A percentile compares a stretch with the other conserved stretches of the same genome.
Evolutionary conservation across 768 basidiomycete genomes (phyloP).

Genomic region (Tulasnella sp.): DNA sequence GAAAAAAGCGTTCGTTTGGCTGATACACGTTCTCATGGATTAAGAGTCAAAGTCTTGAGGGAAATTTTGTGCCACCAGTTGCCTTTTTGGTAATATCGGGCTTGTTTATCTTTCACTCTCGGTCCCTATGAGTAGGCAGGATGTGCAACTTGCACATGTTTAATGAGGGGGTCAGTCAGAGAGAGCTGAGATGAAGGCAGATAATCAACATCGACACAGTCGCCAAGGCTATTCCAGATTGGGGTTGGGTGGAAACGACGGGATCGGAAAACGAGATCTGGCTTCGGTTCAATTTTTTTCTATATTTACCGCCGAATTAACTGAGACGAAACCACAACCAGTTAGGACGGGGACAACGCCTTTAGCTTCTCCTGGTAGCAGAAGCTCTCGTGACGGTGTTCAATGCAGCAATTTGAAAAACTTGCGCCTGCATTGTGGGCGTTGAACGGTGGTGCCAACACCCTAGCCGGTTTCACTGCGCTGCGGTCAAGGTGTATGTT

Average conservation of each 20-base stretch:
- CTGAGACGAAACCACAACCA: neutral
- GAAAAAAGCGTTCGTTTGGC: neutral
- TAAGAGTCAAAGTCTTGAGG: neutral
- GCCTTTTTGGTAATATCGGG: neutral
- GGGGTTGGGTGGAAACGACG: neutral
- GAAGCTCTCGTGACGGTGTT: neutral
- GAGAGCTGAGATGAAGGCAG: neutral
- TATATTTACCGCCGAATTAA: neutral
- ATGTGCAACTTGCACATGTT: neutral
- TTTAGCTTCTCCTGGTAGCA: neutral
- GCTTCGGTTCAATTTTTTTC: neutral
- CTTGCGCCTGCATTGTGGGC: neutral
- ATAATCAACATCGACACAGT: neutral
- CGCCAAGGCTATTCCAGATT: neutral
- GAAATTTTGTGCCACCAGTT: neutral
- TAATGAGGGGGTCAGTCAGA: neutral
- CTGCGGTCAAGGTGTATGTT: neutral
- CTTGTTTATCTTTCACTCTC: neutral
- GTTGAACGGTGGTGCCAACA: neutral
- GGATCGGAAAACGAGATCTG: neutral
- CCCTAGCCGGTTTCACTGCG: neutral
- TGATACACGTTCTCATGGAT: neutral
- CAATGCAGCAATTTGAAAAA: neutral
- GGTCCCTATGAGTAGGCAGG: neutral
- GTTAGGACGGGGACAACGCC: neutral